Evolutionary conservation across 1,284 basidiomycete species (phyloP).

Genomic region (Singerocomus inundabilis): DNA sequence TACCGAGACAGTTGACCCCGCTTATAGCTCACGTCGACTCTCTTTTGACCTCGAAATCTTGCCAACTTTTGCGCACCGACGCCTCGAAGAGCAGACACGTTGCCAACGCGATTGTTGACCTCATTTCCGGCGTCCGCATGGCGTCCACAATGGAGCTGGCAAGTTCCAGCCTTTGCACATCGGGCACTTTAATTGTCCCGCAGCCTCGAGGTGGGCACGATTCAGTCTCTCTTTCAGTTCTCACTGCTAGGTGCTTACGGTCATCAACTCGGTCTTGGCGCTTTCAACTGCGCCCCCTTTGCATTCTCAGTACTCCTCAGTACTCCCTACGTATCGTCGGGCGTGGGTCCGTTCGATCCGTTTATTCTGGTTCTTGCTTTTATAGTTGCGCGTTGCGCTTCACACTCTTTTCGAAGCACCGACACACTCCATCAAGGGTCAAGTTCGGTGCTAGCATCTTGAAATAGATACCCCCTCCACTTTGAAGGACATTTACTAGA

Average conservation of each 20-base stretch:
- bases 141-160: conserved; percentile 11
- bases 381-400: background rate
- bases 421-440: background rate
- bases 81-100: too few species aligned
- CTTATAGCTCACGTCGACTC: background rate
- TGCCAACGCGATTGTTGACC: conserved; percentile 12
- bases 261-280: conserved; percentile 3
- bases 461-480: background rate
- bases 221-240: conserved; percentile 15
- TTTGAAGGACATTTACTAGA: too few species aligned
- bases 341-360: conserved; percentile 6
- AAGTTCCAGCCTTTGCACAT: too few species aligned
- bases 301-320: background rate
- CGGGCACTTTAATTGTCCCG: conserved; percentile 10
- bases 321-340: conserved; percentile 1
- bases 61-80: too few species aligned
- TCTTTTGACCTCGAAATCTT: too few species aligned
- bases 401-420: conserved; percentile 19
- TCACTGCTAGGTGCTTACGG: conserved; percentile 3
- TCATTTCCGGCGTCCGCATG: conserved; percentile 24
- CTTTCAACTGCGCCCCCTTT: background rate
- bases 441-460: conserved; percentile 1
- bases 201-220: conserved; percentile 12
- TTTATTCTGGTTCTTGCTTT: background rate
- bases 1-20: background rate